phyloP scores from a whole-genome alignment of 2,329 filamentous ascomycete species.

The Xylariaceae sp. region DNA sequence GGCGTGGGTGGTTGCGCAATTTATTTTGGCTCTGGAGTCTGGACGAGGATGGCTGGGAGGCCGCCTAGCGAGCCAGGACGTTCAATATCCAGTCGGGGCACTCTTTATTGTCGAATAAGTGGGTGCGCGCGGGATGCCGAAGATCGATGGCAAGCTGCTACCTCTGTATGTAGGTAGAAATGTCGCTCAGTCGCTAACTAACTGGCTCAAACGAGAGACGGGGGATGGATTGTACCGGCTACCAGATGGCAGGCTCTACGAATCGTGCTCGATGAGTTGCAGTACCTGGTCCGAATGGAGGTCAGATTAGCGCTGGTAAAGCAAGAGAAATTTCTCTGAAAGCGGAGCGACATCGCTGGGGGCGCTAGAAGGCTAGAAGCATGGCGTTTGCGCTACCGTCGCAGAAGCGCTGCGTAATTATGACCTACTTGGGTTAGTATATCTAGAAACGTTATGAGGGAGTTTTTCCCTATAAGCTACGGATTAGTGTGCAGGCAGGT shows the following conservation, averaged over 20 bases:
- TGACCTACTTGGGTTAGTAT: background rate
- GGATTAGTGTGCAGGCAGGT: too few relatives aligned
- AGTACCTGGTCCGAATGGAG: slow-evolving; percentile 11
- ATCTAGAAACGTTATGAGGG: background rate
- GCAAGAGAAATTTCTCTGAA: slow-evolving; percentile 14
- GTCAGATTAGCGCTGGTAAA: slow-evolving; percentile 2
- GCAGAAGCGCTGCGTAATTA: background rate
- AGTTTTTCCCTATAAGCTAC: too few relatives aligned
- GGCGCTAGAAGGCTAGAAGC: slow-evolving; percentile 4
- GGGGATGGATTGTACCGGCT: slow-evolving; percentile 7
- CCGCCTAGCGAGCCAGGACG: slow-evolving; percentile 8
- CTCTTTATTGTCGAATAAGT: slow-evolving; percentile 22
- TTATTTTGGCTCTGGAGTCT: slow-evolving; percentile 14
- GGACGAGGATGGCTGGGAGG: background rate
- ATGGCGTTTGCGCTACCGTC: background rate
- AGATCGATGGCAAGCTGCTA: background rate
- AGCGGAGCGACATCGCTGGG: slow-evolving; percentile 19
- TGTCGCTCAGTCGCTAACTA: slow-evolving; percentile 18
- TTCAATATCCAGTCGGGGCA: slow-evolving; percentile 13
- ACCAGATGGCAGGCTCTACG: slow-evolving; percentile 21
- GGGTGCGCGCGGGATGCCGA: slow-evolving; percentile 18
- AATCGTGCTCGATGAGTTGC: slow-evolving; percentile 25
- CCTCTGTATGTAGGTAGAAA: too few relatives aligned
- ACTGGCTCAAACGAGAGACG: slow-evolving; percentile 5
- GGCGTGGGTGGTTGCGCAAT: slow-evolving; percentile 7